Base-by-base conservation (phyloP, 768 basidiomycete genomes). In the Hericium rajendrae region DNA sequence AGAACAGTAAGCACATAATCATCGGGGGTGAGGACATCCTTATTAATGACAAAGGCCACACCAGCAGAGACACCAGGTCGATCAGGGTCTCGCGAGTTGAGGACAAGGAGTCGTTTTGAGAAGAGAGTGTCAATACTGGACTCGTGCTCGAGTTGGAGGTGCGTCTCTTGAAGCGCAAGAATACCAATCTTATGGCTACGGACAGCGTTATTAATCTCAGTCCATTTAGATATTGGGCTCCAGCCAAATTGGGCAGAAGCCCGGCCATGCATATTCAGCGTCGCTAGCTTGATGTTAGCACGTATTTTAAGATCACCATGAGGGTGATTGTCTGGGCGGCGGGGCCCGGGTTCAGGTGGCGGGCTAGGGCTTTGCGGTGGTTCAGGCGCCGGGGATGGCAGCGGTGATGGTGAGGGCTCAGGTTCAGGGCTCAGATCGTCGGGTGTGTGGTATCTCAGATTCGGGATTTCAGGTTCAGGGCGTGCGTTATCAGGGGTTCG, bases 131-230 rank as follows among this genome's bases (percentile, higher is more conserved):
- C 10, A 6, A 57, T 24, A 8, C 39, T 16, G 2, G 1, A 18
- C 5, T 37, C 3, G 11, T 18, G 20, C 10, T 12, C 50, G 1
- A 9, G 26, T 4, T 4, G 38, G 6, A 57, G 38, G 56, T 57
- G 56, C 8, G 56, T 57, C 38, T 57, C 56, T 24, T 57, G 56
- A 2, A 57, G 15, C 0, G 28, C 48, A 10, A 57, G 56, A 2
- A 57, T 57, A 0, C 26, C 56, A 6, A 57, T 51, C 6, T 37
- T 20, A 0, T 39, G 11, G 9, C 9, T 24, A 37, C 24, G 11
- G n/a, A 57, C 11, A 6, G 38, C 8, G 1, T 22, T 4, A 18
- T 51, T 11, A 4, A 57, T 8, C 10, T 51, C 38, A 3, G 16
- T 38, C 56, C 56, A 57, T 39, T 51, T 57, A 11, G 20, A 43